phyloP scores from a whole-genome alignment of 805 yeast genomes.

The Barnettozyma botsteinii region DNA sequence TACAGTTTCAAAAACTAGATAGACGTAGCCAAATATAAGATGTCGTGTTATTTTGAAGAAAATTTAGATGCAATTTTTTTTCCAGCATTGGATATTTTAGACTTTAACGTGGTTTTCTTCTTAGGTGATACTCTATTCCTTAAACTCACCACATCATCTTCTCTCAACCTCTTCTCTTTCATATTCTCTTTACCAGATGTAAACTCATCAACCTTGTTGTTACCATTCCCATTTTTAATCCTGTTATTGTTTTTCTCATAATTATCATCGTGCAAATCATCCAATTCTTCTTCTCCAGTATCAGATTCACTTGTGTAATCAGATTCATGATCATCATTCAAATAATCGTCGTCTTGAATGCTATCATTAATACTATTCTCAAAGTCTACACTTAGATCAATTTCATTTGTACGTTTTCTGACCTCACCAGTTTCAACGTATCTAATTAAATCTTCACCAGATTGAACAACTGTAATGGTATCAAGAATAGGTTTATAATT shows the following conservation, averaged over 20 bases:
- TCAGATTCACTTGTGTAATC: neutral
- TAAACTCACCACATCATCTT: conserved; percentile 10
- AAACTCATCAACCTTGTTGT: conserved; percentile 1
- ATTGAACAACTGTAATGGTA: conserved; percentile 15
- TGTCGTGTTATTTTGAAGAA: conserved; percentile 4
- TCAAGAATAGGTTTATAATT: conserved; percentile 25
- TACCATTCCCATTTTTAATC: neutral
- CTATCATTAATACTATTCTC: conserved; percentile 6
- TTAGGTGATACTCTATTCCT: conserved; percentile 8
- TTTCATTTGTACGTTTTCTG: conserved; percentile 33
- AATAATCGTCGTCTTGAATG: conserved; percentile 17
- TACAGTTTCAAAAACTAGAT: too few species aligned
- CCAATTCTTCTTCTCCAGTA: neutral
- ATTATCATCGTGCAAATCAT: neutral
- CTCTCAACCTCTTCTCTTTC: conserved; percentile 14
- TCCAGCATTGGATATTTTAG: conserved; percentile 23
- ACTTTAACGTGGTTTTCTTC: conserved; percentile 16
- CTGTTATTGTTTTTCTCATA: neutral
- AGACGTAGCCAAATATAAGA: neutral
- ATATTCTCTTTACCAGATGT: neutral
- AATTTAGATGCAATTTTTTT: conserved; percentile 25
- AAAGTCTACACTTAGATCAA: conserved; percentile 17
- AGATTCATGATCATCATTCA: conserved; percentile 5
- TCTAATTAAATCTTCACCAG: conserved; percentile 20
- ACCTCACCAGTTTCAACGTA: conserved; percentile 15